phyloP scores from a whole-genome alignment of 2,329 filamentous ascomycete genomes.

The Alternaria ethzedia region DNA sequence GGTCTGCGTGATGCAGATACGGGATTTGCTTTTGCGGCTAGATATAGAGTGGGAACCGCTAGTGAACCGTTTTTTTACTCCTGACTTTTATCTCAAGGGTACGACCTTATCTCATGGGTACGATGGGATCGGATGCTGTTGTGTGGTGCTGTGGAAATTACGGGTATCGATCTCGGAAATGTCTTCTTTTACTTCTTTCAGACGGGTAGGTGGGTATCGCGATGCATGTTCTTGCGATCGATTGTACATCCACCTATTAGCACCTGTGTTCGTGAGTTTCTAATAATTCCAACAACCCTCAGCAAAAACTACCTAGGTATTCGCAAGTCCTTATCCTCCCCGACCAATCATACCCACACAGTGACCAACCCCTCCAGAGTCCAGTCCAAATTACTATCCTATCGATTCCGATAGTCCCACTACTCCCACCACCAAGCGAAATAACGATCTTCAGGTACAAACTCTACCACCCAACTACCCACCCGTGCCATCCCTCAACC shows the following conservation, averaged over 20 bases:
- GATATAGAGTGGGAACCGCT: neutral
- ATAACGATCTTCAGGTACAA: neutral
- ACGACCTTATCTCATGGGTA: too few relatives aligned
- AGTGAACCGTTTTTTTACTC: neutral
- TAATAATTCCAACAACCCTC: too few relatives aligned
- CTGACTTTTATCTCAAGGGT: too few relatives aligned
- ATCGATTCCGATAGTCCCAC: neutral
- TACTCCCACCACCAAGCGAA: neutral
- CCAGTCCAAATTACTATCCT: neutral
- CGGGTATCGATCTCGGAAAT: too few relatives aligned
- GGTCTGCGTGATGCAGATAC: neutral
- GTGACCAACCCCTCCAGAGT: neutral
- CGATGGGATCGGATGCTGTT: neutral
- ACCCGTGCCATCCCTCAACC: neutral
- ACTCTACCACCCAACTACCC: neutral
- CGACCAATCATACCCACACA: neutral
- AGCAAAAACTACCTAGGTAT: too few relatives aligned
- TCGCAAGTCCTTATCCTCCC: neutral
- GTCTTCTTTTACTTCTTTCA: neutral
- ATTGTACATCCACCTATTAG: too few relatives aligned
- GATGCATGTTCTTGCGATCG: neutral
- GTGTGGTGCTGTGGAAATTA: neutral
- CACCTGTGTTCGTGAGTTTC: too few relatives aligned
- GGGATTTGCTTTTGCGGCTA: neutral
- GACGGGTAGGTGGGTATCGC: neutral